Evolutionary conservation across 2,329 filamentous ascomycete genomes (phyloP), one percentile per base, ranked within the genome.

Genomic region (Calycina marina): DNA sequence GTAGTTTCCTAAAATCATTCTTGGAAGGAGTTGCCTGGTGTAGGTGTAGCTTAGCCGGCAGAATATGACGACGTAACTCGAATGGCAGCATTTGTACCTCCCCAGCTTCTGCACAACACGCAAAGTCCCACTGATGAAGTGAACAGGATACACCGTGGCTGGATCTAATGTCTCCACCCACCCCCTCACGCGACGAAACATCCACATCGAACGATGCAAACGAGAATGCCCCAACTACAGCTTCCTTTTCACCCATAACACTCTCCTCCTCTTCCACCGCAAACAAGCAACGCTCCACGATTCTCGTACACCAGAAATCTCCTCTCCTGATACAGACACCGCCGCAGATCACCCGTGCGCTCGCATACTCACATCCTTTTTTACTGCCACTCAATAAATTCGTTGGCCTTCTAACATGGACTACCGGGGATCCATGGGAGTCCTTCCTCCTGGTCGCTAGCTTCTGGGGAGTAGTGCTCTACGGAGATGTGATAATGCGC

Each of bases 361-460:
- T 98, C 38, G 88, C 88, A 42, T 94, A 96, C 55, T 93, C 86
- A 41, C 88, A 98, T 53, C 86, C 90, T 0, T 96, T 94, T 53
- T 65, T 98, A 5, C 63, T 93, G 5, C 85, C 86, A 4, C 62
- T 96, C 36, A 96, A 94, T 55, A 81, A 79, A 51, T 57, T 93
- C 11, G 78, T 71, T 3, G 90, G 88, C 0, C 61, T 98, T 39
- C 52, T 98, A 41, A 93, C 82, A 59, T 98, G 90, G 90, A 93
- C 84, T 6, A 86, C 80, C 1, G 80, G 72, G 24, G 90, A 98
- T 53, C 76, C 86, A 0, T 98, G 88, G 88, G 85, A 96, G 63
- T 94, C 86, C 63, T 98, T 96, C 51, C 63, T 98, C 39, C 56
- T 98, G 18, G 67, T 98, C 3, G 76, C 76, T 12, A 67, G 61